These are phyloP conservation scores for Pleoardoris graminearum DNA, from an alignment of 2,329 filamentous ascomycete genomes.

Conservation along the genomic window DNA sequence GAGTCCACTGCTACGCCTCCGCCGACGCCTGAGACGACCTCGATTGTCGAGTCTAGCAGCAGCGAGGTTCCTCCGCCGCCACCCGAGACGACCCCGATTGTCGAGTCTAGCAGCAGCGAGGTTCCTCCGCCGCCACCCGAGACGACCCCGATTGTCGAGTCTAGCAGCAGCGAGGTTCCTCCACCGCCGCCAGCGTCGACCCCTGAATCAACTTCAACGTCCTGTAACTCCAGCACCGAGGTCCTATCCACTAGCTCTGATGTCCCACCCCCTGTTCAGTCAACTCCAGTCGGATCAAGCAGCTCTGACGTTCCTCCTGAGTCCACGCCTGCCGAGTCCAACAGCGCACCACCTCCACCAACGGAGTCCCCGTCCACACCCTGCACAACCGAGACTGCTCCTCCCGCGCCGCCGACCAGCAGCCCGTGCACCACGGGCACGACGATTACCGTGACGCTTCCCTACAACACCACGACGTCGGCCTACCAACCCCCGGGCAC, in stretches of 20 bases:
- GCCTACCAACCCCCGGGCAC: conserved; percentile 3
- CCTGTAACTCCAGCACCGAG: background rate
- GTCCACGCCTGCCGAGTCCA: conserved; percentile 1
- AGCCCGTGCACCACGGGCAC: background rate
- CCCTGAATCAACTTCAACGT: no score
- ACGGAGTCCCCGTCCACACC: background rate
- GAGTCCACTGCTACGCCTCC: background rate
- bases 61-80: background rate
- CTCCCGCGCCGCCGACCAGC: conserved; percentile 1
- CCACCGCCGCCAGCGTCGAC: no score
- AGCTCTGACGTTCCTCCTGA: conserved; percentile 3
- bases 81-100: background rate
- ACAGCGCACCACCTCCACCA: background rate
- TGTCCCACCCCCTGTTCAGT: background rate
- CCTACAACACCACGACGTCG: conserved; percentile 2
- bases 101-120: background rate
- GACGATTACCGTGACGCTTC: conserved; percentile 3
- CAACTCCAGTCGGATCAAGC: background rate
- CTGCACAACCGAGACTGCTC: conserved; percentile 3
- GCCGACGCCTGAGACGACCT: background rate
- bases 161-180: background rate
- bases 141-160: background rate
- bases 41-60: background rate
- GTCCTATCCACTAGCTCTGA: background rate
- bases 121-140: background rate